Evolutionary conservation across 2,329 filamentous ascomycete genomes (phyloP), one percentile per base, ranked within the genome.

Genomic region (Albophoma yamanashiensis): DNA sequence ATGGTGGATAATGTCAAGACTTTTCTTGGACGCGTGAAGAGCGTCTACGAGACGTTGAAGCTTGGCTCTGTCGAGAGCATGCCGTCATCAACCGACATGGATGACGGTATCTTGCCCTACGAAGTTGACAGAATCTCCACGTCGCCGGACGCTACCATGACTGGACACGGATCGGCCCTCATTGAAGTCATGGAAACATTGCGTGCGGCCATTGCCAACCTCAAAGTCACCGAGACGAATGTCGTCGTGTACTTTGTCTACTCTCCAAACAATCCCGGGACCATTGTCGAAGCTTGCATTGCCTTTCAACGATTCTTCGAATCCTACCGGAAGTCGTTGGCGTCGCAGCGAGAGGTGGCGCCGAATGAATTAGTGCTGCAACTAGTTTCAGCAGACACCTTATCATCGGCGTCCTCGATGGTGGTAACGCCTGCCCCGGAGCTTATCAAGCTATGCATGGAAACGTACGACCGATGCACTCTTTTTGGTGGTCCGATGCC

Each of bases 191-290:
- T 82, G 69, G 76, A 78, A 50, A 75, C 73, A 45, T 69, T 85
- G 52, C 77, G 77, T 57, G 75, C 77, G 61, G 75, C 76, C 20
- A 69, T 85, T 22, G 73, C 75, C 2, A 74, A 74, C 15, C 70
- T 76, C 53, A 68, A 73, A 2, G 70, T 71, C 2, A 73, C 76
- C 36, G 75, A 79, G 50, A 80, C 80, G 61, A 91, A 87, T 65
- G 82, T 91, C 61, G 88, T 94, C 20, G 78, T 94, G 20, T 93
- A 90, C 69, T 86, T 92, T 66, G 76, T 92, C 43, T 90, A 92
- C 71, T 84, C 85, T 0, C 85, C 88, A 3, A 78, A 82, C 20
- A 79, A 82, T 55, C 78, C 84, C 1, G 77, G 79, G 5, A 82
- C 86, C 60, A 75, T 90, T 67, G 80, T 88, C 17, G 86, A 91